Conservation (phyloP, 768 basidiomycete species). For the Crassisporium funariophilum region DNA sequence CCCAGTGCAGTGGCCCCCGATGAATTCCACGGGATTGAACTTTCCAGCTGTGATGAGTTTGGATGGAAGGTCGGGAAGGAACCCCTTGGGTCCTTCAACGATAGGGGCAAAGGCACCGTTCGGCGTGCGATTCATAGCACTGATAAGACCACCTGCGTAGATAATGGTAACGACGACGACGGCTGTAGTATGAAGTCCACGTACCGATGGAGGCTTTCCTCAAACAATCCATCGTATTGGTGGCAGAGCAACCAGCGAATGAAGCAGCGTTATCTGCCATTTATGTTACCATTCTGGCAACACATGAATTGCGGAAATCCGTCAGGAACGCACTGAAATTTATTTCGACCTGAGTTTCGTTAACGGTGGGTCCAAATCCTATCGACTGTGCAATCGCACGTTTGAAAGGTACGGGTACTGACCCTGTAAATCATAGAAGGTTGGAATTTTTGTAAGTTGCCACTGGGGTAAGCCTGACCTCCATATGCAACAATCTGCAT, state of each 20-base stretch:
- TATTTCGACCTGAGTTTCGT: slow-evolving; percentile 27
- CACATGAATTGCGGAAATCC: not conserved
- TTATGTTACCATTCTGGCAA: no score
- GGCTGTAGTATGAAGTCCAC: not conserved
- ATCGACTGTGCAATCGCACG: slow-evolving; percentile 45
- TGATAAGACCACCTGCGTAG: slow-evolving; percentile 36
- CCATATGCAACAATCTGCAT: slow-evolving; percentile 48
- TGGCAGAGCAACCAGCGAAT: slow-evolving; percentile 30
- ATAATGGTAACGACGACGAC: not conserved
- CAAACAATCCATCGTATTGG: slow-evolving; percentile 34
- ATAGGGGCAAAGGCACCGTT: slow-evolving; percentile 33
- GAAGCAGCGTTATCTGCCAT: slow-evolving; percentile 31
- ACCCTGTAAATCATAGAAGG: slow-evolving; percentile 22
- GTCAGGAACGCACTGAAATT: slow-evolving; percentile 32
- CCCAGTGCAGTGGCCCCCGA: slow-evolving; percentile 46
- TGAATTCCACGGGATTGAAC: slow-evolving; percentile 39
- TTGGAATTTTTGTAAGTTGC: not conserved
- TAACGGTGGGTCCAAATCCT: slow-evolving; percentile 40
- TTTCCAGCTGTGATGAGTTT: slow-evolving; percentile 26
- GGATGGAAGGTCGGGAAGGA: slow-evolving; percentile 41
- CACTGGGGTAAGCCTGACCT: slow-evolving; percentile 22
- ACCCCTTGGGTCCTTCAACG: slow-evolving; percentile 39
- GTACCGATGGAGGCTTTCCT: slow-evolving; percentile 37
- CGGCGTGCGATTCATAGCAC: slow-evolving; percentile 38
- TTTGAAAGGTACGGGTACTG: slow-evolving; percentile 38